Evolutionary conservation across 2,329 filamentous ascomycete genomes (phyloP).

Genomic region (Albifimbria verrucaria): DNA sequence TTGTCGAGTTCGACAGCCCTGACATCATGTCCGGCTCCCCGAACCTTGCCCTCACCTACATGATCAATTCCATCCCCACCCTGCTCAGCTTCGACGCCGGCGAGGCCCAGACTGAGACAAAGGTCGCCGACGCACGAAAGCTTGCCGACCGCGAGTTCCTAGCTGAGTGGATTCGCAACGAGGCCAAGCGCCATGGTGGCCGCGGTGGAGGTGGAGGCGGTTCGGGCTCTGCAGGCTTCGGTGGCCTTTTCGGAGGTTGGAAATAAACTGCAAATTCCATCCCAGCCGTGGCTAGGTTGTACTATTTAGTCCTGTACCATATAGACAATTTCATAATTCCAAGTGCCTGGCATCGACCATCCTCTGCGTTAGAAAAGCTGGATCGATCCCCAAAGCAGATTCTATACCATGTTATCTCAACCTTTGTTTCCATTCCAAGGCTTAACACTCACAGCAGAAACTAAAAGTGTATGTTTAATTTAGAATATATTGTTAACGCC

Average conservation of each 20-base stretch:
- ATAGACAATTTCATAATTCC: too few relatives aligned
- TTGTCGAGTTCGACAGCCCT: constrained; percentile 55
- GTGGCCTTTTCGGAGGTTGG: constrained; percentile 38
- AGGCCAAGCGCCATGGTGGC: constrained; percentile 44
- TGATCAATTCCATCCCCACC: constrained; percentile 57
- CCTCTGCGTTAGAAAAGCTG: too few relatives aligned
- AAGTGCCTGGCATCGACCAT: too few relatives aligned
- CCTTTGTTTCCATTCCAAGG: too few relatives aligned
- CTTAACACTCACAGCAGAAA: too few relatives aligned
- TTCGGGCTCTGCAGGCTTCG: constrained; percentile 27
- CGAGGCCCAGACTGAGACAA: constrained; percentile 47
- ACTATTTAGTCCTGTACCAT: too few relatives aligned
- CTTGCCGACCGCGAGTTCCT: constrained; percentile 48
- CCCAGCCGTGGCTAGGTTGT: too few relatives aligned
- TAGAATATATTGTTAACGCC: neutral
- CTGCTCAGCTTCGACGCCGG: constrained; percentile 55
- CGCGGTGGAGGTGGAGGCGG: constrained; percentile 41
- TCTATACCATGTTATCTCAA: too few relatives aligned
- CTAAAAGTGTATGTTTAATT: too few relatives aligned
- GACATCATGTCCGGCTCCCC: constrained; percentile 47
- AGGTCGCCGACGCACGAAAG: constrained; percentile 45
- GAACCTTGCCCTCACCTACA: constrained; percentile 48
- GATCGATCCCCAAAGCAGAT: too few relatives aligned
- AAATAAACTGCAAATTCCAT: too few relatives aligned
- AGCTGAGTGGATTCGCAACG: constrained; percentile 50